phyloP scores from a whole-genome alignment of 2,329 filamentous ascomycete genomes.

The Aphanoascus verrucosus region DNA sequence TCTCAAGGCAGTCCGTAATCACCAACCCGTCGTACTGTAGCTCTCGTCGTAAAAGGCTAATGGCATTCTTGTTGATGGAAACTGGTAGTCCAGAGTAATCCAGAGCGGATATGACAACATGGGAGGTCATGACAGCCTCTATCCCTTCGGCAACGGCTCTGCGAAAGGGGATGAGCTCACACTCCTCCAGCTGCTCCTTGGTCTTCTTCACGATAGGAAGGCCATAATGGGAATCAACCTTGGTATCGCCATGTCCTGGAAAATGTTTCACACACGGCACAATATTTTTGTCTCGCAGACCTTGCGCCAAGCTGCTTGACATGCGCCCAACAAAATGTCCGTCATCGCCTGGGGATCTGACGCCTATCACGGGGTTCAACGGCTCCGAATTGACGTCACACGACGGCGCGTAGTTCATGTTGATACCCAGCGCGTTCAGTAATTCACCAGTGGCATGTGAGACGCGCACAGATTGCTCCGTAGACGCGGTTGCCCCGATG shows the following conservation, averaged over 20 bases:
- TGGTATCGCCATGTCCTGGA: conserved; percentile 37
- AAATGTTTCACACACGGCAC: conserved; percentile 39
- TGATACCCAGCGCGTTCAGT: conserved; percentile 33
- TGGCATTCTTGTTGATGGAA: conserved; percentile 29
- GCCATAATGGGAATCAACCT: conserved; percentile 37
- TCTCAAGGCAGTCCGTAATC: conserved; percentile 38
- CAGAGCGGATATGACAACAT: conserved; percentile 33
- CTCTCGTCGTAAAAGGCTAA: conserved; percentile 33
- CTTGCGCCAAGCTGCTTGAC: conserved; percentile 30
- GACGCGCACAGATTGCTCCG: conserved; percentile 28
- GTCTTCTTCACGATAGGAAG: conserved; percentile 33
- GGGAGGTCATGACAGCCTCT: conserved; percentile 38
- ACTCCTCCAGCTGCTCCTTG: conserved; percentile 29
- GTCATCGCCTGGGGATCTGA: conserved; percentile 35
- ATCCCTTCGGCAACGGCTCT: conserved; percentile 34
- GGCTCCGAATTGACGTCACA: conserved; percentile 39
- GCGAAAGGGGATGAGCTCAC: conserved; percentile 37
- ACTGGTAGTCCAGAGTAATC: conserved; percentile 29
- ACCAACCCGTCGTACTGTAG: conserved; percentile 38
- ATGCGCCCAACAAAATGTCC: conserved; percentile 35
- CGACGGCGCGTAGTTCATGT: conserved; percentile 39
- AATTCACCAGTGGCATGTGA: conserved; percentile 32
- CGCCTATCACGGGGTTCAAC: conserved; percentile 36
- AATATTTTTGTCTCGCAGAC: conserved; percentile 31
- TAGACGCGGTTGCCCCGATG: conserved; percentile 31